Evolutionary conservation across 2,329 filamentous ascomycete species (phyloP).

Genomic region (Trichoderma polysporum): DNA sequence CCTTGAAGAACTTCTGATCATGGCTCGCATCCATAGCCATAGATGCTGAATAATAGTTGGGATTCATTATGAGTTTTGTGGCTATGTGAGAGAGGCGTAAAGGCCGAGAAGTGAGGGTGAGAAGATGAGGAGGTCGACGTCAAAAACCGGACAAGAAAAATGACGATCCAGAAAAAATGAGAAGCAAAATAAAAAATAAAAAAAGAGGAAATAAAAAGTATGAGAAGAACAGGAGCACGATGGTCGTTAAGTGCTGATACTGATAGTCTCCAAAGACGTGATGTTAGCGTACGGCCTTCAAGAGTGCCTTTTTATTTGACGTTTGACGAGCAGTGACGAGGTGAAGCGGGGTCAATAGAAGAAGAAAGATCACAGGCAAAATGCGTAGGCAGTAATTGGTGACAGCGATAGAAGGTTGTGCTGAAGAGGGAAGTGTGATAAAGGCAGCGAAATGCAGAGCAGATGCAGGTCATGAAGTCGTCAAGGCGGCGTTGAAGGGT

Average conservation of each 20-base stretch:
- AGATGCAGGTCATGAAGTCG: constrained; percentile 19
- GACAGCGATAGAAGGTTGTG: constrained; percentile 7
- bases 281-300: constrained; percentile 19
- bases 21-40: constrained; percentile 55
- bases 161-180: not conserved
- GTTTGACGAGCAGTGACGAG: constrained; percentile 1
- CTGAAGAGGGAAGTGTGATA: not conserved
- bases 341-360: constrained; percentile 8
- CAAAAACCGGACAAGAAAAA: not conserved
- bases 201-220: not conserved
- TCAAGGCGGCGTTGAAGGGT: constrained; percentile 16
- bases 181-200: not conserved
- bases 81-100: not conserved
- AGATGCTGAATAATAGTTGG: constrained; percentile 50
- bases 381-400: constrained; percentile 6
- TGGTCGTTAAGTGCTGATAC: constrained; percentile 18
- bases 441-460: constrained; percentile 15
- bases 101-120: constrained; percentile 3
- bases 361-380: constrained; percentile 2
- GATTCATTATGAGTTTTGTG: constrained; percentile 28
- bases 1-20: constrained; percentile 58
- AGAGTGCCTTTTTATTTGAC: constrained; percentile 6
- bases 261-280: not conserved
- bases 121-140: constrained; percentile 6
- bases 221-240: not conserved